Evolutionary conservation across 2,329 filamentous ascomycete genomes (phyloP).

Genomic region (Colletotrichum tropicale): DNA sequence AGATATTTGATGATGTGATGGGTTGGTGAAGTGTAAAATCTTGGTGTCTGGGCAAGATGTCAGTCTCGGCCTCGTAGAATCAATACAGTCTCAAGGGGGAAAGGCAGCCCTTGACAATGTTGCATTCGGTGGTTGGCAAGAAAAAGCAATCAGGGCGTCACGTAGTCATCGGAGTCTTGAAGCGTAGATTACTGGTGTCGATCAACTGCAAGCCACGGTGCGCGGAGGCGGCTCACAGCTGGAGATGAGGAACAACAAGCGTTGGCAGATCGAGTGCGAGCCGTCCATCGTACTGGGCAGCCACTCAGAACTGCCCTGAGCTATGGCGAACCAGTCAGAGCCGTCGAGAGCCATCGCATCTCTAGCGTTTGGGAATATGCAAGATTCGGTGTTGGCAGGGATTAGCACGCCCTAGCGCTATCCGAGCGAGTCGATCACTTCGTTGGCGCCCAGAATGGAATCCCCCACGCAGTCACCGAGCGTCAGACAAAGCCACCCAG

Average conservation of each 20-base stretch:
- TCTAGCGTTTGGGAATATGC: conserved; percentile 21
- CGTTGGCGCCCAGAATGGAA: conserved; percentile 16
- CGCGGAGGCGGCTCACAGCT: not conserved
- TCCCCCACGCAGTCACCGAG: conserved; percentile 15
- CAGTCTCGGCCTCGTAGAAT: not conserved
- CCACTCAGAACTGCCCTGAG: conserved; percentile 6
- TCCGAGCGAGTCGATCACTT: conserved; percentile 16
- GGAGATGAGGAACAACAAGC: not conserved
- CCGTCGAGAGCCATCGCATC: conserved; percentile 13
- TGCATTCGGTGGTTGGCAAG: not conserved
- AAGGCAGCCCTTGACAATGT: not conserved
- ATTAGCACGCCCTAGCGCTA: conserved; percentile 12
- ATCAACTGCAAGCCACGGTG: conserved; percentile 17
- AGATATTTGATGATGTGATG: not conserved
- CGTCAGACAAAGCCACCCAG: conserved; percentile 3
- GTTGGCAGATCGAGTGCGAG: not conserved
- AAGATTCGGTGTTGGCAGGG: conserved; percentile 21
- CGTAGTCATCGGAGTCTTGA: not conserved
- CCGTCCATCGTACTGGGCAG: not conserved
- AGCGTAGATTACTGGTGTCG: not conserved
- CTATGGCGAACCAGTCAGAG: conserved; percentile 9
- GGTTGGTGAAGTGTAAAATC: not conserved
- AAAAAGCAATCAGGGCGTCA: not conserved
- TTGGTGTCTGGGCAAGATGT: not conserved
- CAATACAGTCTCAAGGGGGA: not conserved